phyloP scores from a whole-genome alignment of 257 asterid genomes.

The Verbascum thapsus region DNA sequence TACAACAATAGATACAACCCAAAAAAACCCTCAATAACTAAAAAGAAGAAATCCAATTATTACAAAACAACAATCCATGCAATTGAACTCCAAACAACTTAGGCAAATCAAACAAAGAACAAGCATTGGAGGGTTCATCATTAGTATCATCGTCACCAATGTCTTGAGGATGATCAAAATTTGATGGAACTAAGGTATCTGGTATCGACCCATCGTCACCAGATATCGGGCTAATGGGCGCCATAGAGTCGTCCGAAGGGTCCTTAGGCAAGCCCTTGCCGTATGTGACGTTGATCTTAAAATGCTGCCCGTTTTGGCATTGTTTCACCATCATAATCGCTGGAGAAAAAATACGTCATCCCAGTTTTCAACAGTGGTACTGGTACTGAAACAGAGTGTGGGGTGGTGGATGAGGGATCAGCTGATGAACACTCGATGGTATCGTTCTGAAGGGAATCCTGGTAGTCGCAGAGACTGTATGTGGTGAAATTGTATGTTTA shows the following conservation, averaged over 20 bases:
- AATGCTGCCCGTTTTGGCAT: slow-evolving; percentile 62
- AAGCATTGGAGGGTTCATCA: slow-evolving; percentile 46
- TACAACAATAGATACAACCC: slow-evolving; percentile 5
- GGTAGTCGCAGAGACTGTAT: slow-evolving; percentile 54
- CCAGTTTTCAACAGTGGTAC: slow-evolving; percentile 67
- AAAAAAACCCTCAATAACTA: slow-evolving; percentile 21
- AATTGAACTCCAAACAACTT: slow-evolving; percentile 35
- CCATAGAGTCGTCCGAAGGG: slow-evolving; percentile 46
- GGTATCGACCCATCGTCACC: slow-evolving; percentile 68
- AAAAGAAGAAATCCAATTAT: slow-evolving; percentile 35
- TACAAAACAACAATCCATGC: slow-evolving; percentile 31
- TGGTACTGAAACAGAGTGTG: slow-evolving; percentile 39
- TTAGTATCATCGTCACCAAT: slow-evolving; percentile 44
- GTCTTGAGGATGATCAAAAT: slow-evolving; percentile 64
- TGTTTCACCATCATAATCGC: slow-evolving; percentile 93
- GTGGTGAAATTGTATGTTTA: slow-evolving; percentile 74
- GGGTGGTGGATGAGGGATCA: slow-evolving; percentile 63
- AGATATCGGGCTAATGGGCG: slow-evolving; percentile 53
- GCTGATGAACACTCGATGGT: slow-evolving; percentile 65
- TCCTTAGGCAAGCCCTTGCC: slow-evolving; percentile 68
- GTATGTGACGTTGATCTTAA: slow-evolving; percentile 55
- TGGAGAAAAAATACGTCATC: slow-evolving; percentile 63
- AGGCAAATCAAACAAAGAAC: slow-evolving; percentile 27
- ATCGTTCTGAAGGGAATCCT: slow-evolving; percentile 54
- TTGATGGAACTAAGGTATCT: slow-evolving; percentile 74